A percentile compares a stretch with the other conserved stretches of the same genome.
Conservation (phyloP, 2,329 filamentous ascomycete species). For the Xylariaceae sp. region DNA sequence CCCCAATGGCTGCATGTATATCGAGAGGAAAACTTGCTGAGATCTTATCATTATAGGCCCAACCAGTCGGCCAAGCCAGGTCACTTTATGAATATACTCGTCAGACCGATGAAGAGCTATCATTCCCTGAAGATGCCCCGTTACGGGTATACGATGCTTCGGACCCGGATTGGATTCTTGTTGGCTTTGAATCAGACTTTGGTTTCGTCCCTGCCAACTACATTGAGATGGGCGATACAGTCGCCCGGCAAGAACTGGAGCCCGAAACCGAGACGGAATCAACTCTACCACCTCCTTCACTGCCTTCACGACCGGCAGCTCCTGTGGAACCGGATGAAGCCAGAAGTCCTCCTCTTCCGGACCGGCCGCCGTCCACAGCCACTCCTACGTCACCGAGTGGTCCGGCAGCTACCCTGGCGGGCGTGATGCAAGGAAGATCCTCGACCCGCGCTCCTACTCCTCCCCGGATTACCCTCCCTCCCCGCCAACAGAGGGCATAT, state of each 20-base stretch:
- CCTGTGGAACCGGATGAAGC: conserved; percentile 46
- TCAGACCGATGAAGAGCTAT: conserved; percentile 97
- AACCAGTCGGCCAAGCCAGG: conserved; percentile 73
- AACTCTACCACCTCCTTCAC: conserved; percentile 47
- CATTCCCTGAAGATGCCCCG: conserved; percentile 86
- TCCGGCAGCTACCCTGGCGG: conserved; percentile 62
- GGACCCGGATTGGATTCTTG: conserved; percentile 96
- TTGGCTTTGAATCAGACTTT: conserved; percentile 82
- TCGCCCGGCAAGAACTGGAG: conserved; percentile 43
- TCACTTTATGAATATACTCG: conserved; percentile 98
- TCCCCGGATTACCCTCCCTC: conserved; percentile 56
- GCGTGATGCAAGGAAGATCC: conserved; percentile 58
- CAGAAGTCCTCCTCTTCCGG: conserved; percentile 49
- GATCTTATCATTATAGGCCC: conserved; percentile 59
- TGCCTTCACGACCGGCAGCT: conserved; percentile 52
- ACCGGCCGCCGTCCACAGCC: conserved; percentile 38
- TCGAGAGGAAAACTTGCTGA: conserved; percentile 54
- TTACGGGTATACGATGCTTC: conserved; percentile 87
- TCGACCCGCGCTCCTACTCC: conserved; percentile 54
- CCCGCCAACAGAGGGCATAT: conserved; percentile 62
- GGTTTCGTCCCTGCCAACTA: conserved; percentile 97
- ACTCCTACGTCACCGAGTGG: conserved; percentile 48
- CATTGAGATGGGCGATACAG: conserved; percentile 72
- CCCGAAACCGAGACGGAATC: conserved; percentile 37
- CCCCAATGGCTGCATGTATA: conserved; percentile 47